Evolutionary conservation across 2,329 filamentous ascomycete genomes (phyloP).

Genomic region (Tolypocladium inflatum): DNA sequence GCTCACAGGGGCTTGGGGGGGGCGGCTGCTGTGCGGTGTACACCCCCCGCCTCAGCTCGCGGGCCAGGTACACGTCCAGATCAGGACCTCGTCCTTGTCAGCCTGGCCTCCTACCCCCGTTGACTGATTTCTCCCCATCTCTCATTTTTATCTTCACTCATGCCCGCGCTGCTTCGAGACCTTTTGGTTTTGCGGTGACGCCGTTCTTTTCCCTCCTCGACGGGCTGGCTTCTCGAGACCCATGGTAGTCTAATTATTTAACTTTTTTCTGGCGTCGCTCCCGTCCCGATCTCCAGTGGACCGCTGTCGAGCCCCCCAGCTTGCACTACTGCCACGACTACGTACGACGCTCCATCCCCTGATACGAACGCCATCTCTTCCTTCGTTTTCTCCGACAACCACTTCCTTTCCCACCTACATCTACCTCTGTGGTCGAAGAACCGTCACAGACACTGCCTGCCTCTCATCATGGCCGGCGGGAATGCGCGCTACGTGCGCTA

Average conservation of each 20-base stretch:
- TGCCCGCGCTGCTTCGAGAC: not conserved
- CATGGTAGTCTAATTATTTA: not conserved
- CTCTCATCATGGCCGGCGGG: constrained; percentile 50
- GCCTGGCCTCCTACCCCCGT: not conserved
- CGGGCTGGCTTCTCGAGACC: not conserved
- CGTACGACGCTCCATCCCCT: not conserved
- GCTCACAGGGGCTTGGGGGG: not conserved
- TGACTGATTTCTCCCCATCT: not conserved
- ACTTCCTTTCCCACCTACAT: not conserved
- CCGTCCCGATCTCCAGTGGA: not conserved
- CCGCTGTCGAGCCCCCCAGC: not conserved
- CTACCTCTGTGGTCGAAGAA: not conserved
- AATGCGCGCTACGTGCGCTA: constrained; percentile 67
- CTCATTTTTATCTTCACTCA: not conserved
- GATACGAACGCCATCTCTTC: not conserved
- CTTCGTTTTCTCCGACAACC: not conserved
- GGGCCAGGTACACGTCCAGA: not conserved
- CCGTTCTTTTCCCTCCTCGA: too few relatives aligned
- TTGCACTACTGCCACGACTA: not conserved
- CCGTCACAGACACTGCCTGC: not conserved
- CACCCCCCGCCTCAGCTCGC: too few relatives aligned
- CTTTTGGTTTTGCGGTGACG: not conserved
- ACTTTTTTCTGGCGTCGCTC: not conserved
- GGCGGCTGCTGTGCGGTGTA: not conserved
- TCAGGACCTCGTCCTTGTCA: not conserved